phyloP scores from a whole-genome alignment of 2,329 filamentous ascomycete species.

The Ophiostoma sp. region DNA sequence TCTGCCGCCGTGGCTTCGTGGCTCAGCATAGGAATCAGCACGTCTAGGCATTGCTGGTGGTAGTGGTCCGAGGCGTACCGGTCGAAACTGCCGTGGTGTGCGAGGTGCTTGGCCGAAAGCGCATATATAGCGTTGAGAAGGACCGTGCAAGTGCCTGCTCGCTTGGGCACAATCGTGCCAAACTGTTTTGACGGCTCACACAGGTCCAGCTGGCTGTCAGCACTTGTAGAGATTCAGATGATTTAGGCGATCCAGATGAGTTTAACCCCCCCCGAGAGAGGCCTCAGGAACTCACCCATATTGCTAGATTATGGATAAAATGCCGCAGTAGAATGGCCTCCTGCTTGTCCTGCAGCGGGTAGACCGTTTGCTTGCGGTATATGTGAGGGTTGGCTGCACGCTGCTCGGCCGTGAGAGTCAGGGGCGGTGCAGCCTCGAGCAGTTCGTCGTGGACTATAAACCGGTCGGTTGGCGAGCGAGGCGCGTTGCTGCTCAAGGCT shows the following conservation, averaged over 20 bases:
- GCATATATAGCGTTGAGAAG: constrained; percentile 55
- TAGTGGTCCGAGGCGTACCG: constrained; percentile 48
- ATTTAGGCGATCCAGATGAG: no score
- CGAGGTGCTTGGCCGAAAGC: constrained; percentile 51
- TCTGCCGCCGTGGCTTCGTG: constrained; percentile 39
- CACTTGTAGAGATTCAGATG: neutral
- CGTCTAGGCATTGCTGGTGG: constrained; percentile 48
- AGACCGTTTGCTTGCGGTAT: constrained; percentile 30
- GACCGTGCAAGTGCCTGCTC: constrained; percentile 46
- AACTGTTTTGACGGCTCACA: constrained; percentile 45
- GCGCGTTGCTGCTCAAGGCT: neutral
- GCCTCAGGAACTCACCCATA: constrained; percentile 32
- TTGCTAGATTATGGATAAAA: constrained; percentile 35
- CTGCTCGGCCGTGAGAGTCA: constrained; percentile 1
- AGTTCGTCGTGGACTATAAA: constrained; percentile 31
- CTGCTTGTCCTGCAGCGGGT: constrained; percentile 30
- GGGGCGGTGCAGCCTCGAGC: constrained; percentile 10
- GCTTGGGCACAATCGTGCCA: constrained; percentile 48
- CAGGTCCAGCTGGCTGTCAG: constrained; percentile 37
- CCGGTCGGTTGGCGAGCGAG: constrained; percentile 31
- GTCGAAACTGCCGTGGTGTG: constrained; percentile 45
- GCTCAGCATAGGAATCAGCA: constrained; percentile 45
- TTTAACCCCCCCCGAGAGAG: no score
- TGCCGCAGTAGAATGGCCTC: constrained; percentile 35
- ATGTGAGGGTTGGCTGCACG: constrained; percentile 23